Evolutionary conservation across 2,329 filamentous ascomycete species (phyloP), one percentile per base, ranked within the genome.

Genomic region (Paraphoma chrysanthemicola): DNA sequence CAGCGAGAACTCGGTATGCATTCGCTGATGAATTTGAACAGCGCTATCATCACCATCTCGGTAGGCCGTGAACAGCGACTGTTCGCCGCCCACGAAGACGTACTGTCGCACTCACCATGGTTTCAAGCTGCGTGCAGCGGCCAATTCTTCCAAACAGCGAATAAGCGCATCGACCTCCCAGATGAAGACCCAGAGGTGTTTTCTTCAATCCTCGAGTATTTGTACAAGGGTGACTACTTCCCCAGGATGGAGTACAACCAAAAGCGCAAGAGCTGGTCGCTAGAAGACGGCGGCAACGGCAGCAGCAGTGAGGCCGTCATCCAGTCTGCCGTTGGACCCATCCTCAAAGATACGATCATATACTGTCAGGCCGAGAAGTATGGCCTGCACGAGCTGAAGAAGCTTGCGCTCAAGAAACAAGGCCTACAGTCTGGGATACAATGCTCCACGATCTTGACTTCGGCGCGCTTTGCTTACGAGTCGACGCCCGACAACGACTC

Each of bases 171-270:
- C 73, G 85, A 89, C 49, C 86, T 97, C 1, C 90, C 92, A 1
- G 88, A 94, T 57, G 93, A 97, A 77, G 89, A 93, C 67, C 92
- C 93, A 17, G 92, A 96, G 75, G 89, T 96, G 70, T 93, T 97
- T 77, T 96, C 92, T 7, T 93, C 90, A 6, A 85, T 97, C 10
- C 87, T 97, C 54, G 93, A 97, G 74, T 97, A 90, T 67, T 87
- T 97, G 54, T 96, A 96, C 85, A 96, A 96, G 79, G 93, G 93
- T 62, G 93, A 97, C 78, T 97, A 97, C 80, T 93, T 89, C 67
- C 93, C 93, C 3, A 89, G 90, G 16, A 83, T 96, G 23, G 79
- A 92, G 54, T 92, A 92, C 78, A 92, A 94, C 80, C 92, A 93
- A 81, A 88, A 89, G 62, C 86, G 86, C 53, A 88, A 92, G 76